phyloP scores from a whole-genome alignment of 768 basidiomycete genomes.

The Chalciporus chontae region DNA sequence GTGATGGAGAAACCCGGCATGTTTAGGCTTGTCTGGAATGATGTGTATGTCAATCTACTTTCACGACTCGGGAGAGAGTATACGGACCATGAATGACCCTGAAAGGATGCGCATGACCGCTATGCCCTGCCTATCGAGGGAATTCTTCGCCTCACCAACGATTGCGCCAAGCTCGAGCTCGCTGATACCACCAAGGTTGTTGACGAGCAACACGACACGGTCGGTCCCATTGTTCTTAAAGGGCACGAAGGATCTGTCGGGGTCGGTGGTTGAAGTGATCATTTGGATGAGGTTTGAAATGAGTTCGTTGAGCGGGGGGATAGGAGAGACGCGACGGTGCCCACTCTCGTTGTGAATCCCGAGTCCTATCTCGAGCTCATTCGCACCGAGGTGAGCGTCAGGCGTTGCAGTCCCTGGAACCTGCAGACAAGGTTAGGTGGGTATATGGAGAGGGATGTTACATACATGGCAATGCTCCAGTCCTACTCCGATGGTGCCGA shows the following conservation, averaged over 20 bases:
- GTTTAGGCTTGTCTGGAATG: constrained; percentile 73
- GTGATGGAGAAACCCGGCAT: constrained; percentile 93
- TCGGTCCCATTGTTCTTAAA: constrained; percentile 63
- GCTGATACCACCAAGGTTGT: constrained; percentile 85
- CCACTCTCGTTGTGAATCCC: constrained; percentile 92
- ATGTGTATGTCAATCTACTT: neutral
- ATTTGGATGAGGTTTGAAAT: constrained; percentile 67
- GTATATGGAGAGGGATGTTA: neutral
- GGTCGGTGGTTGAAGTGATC: constrained; percentile 67
- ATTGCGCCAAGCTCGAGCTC: constrained; percentile 77
- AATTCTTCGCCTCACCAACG: constrained; percentile 54
- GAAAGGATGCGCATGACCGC: constrained; percentile 59
- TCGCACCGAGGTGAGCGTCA: constrained; percentile 49
- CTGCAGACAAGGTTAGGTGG: constrained; percentile 30
- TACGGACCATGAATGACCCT: constrained; percentile 82
- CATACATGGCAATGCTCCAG: constrained; percentile 84
- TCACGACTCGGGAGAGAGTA: neutral
- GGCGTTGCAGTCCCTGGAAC: constrained; percentile 72
- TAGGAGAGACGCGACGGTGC: constrained; percentile 59
- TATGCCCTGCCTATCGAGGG: constrained; percentile 55
- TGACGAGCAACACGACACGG: constrained; percentile 74
- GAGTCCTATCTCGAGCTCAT: constrained; percentile 85
- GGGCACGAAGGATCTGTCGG: constrained; percentile 73
- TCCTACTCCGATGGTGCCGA: constrained; percentile 83
- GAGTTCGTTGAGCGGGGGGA: constrained; percentile 68